Evolutionary conservation across 192 early-diverging fungal genomes (phyloP), one percentile per base, ranked within the genome.

Genomic region (Mortierella alpina): DNA sequence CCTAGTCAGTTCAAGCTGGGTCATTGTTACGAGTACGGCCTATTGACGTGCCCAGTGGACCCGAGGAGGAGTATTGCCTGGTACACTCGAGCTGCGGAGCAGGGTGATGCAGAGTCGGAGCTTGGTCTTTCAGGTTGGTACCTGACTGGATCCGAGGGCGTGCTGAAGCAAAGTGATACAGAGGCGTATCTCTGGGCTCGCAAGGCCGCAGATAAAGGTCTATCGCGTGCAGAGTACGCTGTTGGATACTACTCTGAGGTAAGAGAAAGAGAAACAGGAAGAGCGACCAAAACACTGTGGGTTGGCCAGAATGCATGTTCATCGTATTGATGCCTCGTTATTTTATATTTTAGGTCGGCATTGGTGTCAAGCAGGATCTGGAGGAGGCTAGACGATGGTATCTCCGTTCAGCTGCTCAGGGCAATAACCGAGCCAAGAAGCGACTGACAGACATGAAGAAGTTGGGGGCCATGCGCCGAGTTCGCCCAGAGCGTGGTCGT

Each of bases 121-220:
- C 84, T 99, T 44, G 96, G 95, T 17, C 86, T 99, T 7, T 96
- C 97, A 1, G 98, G 97, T 5, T 99, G 98, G 98, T 99, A 99
- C 74, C 86, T 99, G 75, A 98, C 97, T 1, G 96, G 96, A 40
- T 91, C 95, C 7, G 96, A 99, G 65, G 92, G 91, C 13, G 90
- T 96, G 11, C 78, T 99, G 75, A 88, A 88, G 65, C 96, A 96
- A 84, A 95, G 88, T 67, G 97, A 99, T 82, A 89, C 88, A 22
- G 95, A 99, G 81, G 97, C 98, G n/a, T 99, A 97, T 75, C 84
- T 96, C 69, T 99, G 98, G 98, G 97, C 98, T 17, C 89, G 95
- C 18, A 95, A 95, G 64, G 95, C 98, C 15, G 98, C 98, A 1
- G 96, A 98, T 73, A 97, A 95, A 82, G 94, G 95, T 13, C 86